Percentiles rank a stretch among this genome's conserved stretches.
Conservation (phyloP, 768 basidiomycete species). For the Rossbeevera mucosa region DNA sequence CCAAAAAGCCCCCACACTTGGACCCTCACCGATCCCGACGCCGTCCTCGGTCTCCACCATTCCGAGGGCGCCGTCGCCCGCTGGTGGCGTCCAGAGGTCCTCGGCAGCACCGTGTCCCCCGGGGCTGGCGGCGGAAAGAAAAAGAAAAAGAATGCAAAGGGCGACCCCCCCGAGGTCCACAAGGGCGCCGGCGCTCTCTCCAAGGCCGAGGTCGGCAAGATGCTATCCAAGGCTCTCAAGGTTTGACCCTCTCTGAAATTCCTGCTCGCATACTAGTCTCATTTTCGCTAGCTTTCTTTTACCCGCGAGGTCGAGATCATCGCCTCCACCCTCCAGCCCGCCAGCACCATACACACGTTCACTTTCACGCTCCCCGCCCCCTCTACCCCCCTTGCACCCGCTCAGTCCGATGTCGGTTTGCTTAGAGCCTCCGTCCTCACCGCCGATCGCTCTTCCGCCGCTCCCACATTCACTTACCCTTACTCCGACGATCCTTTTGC, state of each 20-base stretch:
- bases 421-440: slow-evolving; percentile 74
- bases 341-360: slow-evolving; percentile 89
- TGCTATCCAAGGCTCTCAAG: slow-evolving; percentile 89
- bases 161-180: slow-evolving; percentile 49
- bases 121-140: slow-evolving; percentile 78
- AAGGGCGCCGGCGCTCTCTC: slow-evolving; percentile 78
- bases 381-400: slow-evolving; percentile 70
- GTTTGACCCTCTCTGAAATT: slow-evolving; percentile 39
- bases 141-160: slow-evolving; percentile 58
- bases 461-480: slow-evolving; percentile 64
- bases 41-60: slow-evolving; percentile 77
- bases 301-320: slow-evolving; percentile 91
- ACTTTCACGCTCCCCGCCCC: slow-evolving; percentile 81
- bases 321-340: slow-evolving; percentile 90
- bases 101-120: slow-evolving; percentile 82
- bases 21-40: slow-evolving; percentile 83
- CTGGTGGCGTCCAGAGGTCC: slow-evolving; percentile 90
- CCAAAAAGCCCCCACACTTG: slow-evolving; percentile 88
- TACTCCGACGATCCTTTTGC: slow-evolving; percentile 72
- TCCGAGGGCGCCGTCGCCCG: slow-evolving; percentile 79
- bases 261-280: neutral
- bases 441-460: slow-evolving; percentile 59
- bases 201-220: slow-evolving; percentile 85
- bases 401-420: slow-evolving; percentile 53
- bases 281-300: slow-evolving; percentile 65